phyloP scores from a whole-genome alignment of 495 filamentous ascomycete genomes.

The Niebla homalea region DNA sequence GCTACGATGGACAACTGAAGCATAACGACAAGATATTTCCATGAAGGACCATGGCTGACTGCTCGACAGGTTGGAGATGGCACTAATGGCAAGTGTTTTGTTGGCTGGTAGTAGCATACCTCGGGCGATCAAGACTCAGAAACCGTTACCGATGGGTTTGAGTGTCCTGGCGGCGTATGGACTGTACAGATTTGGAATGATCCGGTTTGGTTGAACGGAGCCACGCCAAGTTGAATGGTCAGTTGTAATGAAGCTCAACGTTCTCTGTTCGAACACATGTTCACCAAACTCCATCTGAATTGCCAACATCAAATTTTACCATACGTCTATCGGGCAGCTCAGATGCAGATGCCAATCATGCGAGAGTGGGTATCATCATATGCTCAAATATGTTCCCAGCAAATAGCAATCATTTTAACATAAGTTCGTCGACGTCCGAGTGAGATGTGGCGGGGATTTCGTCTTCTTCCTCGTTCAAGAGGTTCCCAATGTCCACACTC shows the following conservation, averaged over 20 bases:
- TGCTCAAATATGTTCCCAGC: background rate
- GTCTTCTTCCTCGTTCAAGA: constrained; percentile 51
- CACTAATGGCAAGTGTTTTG: constrained; percentile 65
- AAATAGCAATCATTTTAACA: background rate
- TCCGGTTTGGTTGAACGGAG: background rate
- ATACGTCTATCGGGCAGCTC: background rate
- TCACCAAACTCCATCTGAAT: background rate
- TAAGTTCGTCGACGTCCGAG: background rate
- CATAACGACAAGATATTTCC: too few relatives aligned
- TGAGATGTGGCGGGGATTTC: constrained; percentile 34
- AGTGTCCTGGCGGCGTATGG: constrained; percentile 53
- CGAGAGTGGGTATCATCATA: constrained; percentile 2
- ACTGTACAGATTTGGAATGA: constrained; percentile 49
- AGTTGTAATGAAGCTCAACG: too few relatives aligned
- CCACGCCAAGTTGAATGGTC: background rate
- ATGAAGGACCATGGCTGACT: too few relatives aligned
- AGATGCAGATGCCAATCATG: background rate
- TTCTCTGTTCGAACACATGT: too few relatives aligned
- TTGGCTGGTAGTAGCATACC: constrained; percentile 74
- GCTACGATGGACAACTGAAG: too few relatives aligned
- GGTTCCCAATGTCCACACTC: constrained; percentile 63
- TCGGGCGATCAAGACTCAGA: constrained; percentile 62
- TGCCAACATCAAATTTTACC: background rate
- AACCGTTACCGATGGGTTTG: constrained; percentile 63
- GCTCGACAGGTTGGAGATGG: constrained; percentile 58